Percentiles rank a stretch among this genome's conserved stretches.
These are phyloP conservation scores for Zygosaccharomyces lentus DNA, from an alignment of 805 yeast species.

Conservation along the genomic window DNA sequence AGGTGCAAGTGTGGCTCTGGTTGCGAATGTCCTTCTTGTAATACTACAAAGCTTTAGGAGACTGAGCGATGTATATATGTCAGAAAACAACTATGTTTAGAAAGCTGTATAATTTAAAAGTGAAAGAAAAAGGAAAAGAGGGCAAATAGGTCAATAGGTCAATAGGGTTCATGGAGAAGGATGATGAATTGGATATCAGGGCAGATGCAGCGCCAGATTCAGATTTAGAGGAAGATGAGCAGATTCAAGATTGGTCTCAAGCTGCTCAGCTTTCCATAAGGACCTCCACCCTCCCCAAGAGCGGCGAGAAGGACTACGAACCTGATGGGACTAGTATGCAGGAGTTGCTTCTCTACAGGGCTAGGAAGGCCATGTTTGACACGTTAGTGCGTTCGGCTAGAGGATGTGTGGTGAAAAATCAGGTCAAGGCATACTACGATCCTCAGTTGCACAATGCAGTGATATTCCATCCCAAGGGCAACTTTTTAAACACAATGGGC, in stretches of 20 bases:
- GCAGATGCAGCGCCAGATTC: constrained; percentile 12
- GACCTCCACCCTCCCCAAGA: constrained; percentile 45
- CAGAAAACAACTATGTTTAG: neutral
- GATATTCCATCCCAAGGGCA: constrained; percentile 59
- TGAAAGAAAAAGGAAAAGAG: neutral
- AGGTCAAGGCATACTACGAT: constrained; percentile 49
- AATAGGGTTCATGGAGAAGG: neutral
- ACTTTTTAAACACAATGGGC: constrained; percentile 72
- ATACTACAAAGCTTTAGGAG: constrained; percentile 15
- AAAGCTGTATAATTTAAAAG: neutral
- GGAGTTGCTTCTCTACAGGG: constrained; percentile 41
- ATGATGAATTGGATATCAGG: constrained; percentile 1
- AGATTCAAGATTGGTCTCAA: constrained; percentile 52
- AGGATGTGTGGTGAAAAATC: constrained; percentile 46
- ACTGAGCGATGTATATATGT: neutral
- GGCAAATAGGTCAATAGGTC: neutral
- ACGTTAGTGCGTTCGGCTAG: constrained; percentile 51
- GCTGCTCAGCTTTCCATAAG: constrained; percentile 29
- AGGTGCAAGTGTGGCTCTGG: constrained; percentile 21
- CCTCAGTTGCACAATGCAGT: constrained; percentile 34
- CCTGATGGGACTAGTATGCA: constrained; percentile 71
- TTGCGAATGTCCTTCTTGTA: constrained; percentile 19
- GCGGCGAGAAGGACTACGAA: constrained; percentile 83
- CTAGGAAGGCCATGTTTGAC: constrained; percentile 67
- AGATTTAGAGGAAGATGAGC: constrained; percentile 41